Base-by-base conservation (phyloP, 1,139 yeast species). In the Candida dubliniensis region DNA sequence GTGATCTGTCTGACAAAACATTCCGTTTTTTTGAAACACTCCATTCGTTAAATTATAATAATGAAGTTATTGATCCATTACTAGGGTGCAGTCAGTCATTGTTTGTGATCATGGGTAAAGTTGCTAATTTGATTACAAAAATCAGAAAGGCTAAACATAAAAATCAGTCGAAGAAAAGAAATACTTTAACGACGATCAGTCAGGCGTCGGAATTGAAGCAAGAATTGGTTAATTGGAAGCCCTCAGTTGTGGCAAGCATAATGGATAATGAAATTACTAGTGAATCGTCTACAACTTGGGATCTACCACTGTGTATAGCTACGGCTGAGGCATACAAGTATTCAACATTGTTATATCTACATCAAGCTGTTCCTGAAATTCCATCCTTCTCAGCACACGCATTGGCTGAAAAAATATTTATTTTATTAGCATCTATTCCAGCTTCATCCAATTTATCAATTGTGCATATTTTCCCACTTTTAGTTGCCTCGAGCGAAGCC, bases 311-410 rank as follows among this genome's bases (percentile, higher is more conserved):
- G 10, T 79, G 85, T 48, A 69, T 83, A 29, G 79, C 87, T 2
- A 82, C 88, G 0, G 87, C 88, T 1, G 87, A 82, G 56, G 83
- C 87, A 0, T 83, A 82, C 58, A 59, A 86, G 39, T 79, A 71
- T 57, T 74, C 87, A 1, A 71, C 85, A 0, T 59, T 83, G 36
- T 56, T 82, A 18, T 81, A 79, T 54, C 62, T 83, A 33, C 87
- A 82, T 55, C 87, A 82, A 56, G 84, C 87, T 0, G 86, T 82
- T 2, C 88, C 88, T 0, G 87, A 82, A 53, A 73, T 82, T 18
- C 85, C 86, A 4, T 76, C 81, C 5, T 60, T 69, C 32, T 59
- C 79, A 5, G 76, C 85, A 1, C 81, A 76, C 47, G 77, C 71
- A 45, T 57, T 81, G 30, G 84, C 87, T 0, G 82, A 79, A 51